These are phyloP conservation scores for Lineolata rhizophorae DNA, from an alignment of 495 filamentous ascomycete genomes.

Conservation along the genomic window DNA sequence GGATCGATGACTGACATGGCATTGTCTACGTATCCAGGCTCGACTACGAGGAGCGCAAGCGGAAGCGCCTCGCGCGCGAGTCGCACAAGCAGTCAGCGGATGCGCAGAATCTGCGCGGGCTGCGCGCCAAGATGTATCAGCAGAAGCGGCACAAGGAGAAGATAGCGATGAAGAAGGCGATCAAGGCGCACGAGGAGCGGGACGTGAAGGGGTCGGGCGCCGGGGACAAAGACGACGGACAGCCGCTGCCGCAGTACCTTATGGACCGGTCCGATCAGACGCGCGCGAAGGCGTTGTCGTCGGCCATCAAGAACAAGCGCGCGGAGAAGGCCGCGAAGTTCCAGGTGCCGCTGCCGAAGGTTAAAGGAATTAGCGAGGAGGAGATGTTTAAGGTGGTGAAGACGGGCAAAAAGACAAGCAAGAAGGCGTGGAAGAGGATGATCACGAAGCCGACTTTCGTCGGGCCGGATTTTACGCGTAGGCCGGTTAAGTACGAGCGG, in stretches of 20 bases:
- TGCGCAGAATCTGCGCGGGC: constrained; percentile 76
- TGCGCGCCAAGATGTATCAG: constrained; percentile 84
- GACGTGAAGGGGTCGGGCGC: constrained; percentile 85
- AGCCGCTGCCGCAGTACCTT: constrained; percentile 67
- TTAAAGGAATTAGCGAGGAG: constrained; percentile 81
- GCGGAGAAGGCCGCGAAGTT: constrained; percentile 93
- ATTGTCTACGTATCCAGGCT: no score
- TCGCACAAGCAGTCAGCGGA: constrained; percentile 64
- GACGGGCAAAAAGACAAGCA: constrained; percentile 66
- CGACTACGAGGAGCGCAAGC: constrained; percentile 77
- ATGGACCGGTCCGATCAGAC: constrained; percentile 72
- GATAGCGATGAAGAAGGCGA: constrained; percentile 97
- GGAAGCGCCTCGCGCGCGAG: constrained; percentile 77
- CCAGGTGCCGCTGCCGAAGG: constrained; percentile 80
- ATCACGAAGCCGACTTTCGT: constrained; percentile 87
- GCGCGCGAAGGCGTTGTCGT: constrained; percentile 72
- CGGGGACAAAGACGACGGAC: constrained; percentile 45
- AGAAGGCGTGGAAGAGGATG: constrained; percentile 85
- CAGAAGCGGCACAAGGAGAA: constrained; percentile 90
- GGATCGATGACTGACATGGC: no score
- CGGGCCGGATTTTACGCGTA: constrained; percentile 72
- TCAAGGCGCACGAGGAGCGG: constrained; percentile 83
- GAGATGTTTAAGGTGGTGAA: constrained; percentile 98
- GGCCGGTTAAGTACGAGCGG: constrained; percentile 86
- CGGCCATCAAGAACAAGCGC: constrained; percentile 73